Evolutionary conservation across 129 eudicot genomes (phyloP).

Genomic region (Sambucus nigra): DNA sequence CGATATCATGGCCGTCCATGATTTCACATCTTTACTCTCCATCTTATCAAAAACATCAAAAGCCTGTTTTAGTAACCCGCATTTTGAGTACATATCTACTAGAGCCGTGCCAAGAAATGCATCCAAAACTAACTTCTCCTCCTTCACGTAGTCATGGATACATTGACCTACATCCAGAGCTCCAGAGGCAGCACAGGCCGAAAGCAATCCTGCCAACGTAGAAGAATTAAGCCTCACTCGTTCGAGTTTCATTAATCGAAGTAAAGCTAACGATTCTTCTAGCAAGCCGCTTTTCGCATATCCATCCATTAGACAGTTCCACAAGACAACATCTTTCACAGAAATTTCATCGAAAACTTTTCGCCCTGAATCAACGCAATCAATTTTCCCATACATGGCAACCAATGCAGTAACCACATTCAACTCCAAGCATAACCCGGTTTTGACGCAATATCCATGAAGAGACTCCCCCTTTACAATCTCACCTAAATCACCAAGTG

Average conservation of each 20-base stretch:
- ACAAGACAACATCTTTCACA: slow-evolving; percentile 26
- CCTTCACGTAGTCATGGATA: slow-evolving; percentile 43
- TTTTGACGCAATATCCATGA: slow-evolving; percentile 25
- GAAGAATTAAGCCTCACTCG: background rate
- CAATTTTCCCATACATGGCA: slow-evolving; percentile 26
- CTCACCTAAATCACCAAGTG: slow-evolving; percentile 9
- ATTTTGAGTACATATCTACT: slow-evolving; percentile 49
- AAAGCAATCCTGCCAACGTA: slow-evolving; percentile 40
- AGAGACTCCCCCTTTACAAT: slow-evolving; percentile 9
- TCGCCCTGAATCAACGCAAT: slow-evolving; percentile 13
- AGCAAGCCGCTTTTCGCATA: background rate
- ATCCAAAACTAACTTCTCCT: slow-evolving; percentile 30
- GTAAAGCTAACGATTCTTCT: background rate
- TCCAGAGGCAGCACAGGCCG: slow-evolving; percentile 65
- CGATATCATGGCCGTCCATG: background rate
- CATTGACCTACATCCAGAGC: slow-evolving; percentile 44
- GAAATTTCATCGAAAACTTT: slow-evolving; percentile 24
- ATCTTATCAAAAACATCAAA: background rate
- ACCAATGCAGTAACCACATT: slow-evolving; percentile 24
- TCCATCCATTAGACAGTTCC: background rate
- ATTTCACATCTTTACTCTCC: background rate
- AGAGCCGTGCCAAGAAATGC: slow-evolving; percentile 49
- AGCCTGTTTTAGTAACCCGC: background rate
- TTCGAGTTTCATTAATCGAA: background rate
- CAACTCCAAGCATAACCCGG: slow-evolving; percentile 12